A percentile compares a stretch with the other conserved stretches of the same genome.
Conservation (phyloP, 176 grass and related monocot species). For the Carex myosuroides region DNA sequence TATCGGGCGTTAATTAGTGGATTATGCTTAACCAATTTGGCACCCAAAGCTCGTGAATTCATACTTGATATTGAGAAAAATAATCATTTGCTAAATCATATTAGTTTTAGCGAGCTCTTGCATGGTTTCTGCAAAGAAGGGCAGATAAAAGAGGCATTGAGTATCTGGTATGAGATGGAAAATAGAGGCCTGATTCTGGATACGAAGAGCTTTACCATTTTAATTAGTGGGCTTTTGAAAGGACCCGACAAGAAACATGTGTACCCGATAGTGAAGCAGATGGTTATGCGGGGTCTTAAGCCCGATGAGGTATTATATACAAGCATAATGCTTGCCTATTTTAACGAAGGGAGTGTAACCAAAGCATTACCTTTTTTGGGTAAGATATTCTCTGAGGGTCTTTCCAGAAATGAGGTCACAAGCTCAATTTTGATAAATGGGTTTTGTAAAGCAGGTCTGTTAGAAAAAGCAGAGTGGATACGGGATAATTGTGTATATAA, state of each 20-base stretch:
- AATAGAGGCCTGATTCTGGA: conserved; percentile 48
- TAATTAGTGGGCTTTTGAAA: conserved; percentile 42
- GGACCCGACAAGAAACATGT: conserved; percentile 26
- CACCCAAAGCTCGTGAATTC: conserved; percentile 54
- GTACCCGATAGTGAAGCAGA: conserved; percentile 33
- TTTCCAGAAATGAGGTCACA: conserved; percentile 47
- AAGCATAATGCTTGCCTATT: conserved; percentile 54
- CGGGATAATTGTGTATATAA: conserved; percentile 43
- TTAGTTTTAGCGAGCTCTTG: conserved; percentile 57
- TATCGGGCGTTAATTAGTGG: conserved; percentile 67
- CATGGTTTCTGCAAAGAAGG: conserved; percentile 66
- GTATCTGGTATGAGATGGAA: conserved; percentile 59
- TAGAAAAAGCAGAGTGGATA: conserved; percentile 54
- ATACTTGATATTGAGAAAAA: conserved; percentile 39
- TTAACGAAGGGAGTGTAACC: conserved; percentile 42
- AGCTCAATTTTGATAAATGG: conserved; percentile 53
- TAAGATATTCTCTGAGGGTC: conserved; percentile 39
- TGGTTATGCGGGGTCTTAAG: conserved; percentile 43
- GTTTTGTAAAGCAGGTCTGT: conserved; percentile 55
- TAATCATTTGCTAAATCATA: conserved; percentile 37
- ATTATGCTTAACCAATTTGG: conserved; percentile 39
- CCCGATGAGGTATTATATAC: conserved; percentile 62
- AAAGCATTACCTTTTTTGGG: conserved; percentile 45
- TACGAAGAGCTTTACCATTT: conserved; percentile 47
- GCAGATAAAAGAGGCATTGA: conserved; percentile 37